phyloP scores from a whole-genome alignment of 1,284 basidiomycete genomes.

The Uromyces viciae-fabae region DNA sequence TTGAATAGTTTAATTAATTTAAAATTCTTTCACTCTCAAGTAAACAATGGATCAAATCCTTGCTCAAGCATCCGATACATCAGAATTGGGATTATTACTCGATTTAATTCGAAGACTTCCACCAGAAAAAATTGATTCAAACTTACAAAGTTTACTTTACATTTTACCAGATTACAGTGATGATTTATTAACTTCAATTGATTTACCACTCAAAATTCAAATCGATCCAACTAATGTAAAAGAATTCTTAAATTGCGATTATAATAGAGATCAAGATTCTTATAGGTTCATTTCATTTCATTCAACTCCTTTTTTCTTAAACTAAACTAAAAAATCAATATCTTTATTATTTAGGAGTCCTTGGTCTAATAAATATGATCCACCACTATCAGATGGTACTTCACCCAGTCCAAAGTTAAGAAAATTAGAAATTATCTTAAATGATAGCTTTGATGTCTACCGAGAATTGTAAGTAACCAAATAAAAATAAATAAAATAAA shows the following conservation, averaged over 20 bases:
- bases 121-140: conserved; percentile 82
- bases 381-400: conserved; percentile 79
- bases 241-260: conserved; percentile 93
- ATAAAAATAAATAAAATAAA: neutral
- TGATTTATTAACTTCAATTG: conserved; percentile 88
- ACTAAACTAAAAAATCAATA: neutral
- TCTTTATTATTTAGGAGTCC: conserved; percentile 67
- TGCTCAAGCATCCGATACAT: conserved; percentile 22
- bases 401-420: conserved; percentile 76
- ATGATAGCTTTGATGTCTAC: conserved; percentile 96
- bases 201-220: conserved; percentile 82
- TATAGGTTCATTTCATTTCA: conserved; percentile 65
- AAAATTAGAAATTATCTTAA: conserved; percentile 85
- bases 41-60: conserved; percentile 40
- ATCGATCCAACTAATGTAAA: conserved; percentile 68
- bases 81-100: conserved; percentile 58
- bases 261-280: conserved; percentile 92
- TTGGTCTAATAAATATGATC: conserved; percentile 93
- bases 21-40: neutral
- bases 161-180: conserved; percentile 91
- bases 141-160: conserved; percentile 62
- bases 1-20: neutral
- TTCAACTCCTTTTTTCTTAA: neutral
- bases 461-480: conserved; percentile 69
- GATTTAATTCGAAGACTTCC: conserved; percentile 94